Evolutionary conservation across 2,329 filamentous ascomycete species (phyloP).

Genomic region (Zymoseptoria passerinii): DNA sequence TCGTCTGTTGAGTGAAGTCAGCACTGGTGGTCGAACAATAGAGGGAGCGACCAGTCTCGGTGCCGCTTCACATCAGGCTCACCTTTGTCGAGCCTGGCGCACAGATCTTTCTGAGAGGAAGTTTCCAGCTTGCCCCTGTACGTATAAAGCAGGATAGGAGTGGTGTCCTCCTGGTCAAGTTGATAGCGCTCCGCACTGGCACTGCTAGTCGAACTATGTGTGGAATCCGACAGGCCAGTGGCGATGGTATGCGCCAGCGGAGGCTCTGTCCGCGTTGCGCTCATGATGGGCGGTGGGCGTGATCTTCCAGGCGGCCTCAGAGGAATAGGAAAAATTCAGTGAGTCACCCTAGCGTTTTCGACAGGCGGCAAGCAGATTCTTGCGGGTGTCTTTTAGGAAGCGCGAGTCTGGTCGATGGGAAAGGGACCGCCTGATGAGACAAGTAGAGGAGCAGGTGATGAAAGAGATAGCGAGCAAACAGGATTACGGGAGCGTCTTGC

Average conservation of each 20-base stretch:
- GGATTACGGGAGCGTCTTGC: neutral
- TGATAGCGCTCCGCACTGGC: constrained; percentile 33
- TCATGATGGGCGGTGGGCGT: constrained; percentile 14
- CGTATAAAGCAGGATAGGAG: constrained; percentile 39
- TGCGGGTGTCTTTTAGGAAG: constrained; percentile 4
- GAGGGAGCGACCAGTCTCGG: neutral
- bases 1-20: constrained; percentile 28
- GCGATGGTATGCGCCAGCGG: constrained; percentile 14
- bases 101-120: constrained; percentile 39
- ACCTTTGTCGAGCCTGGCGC: constrained; percentile 31
- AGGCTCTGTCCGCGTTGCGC: constrained; percentile 12
- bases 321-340: neutral
- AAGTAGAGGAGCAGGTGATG: constrained; percentile 5
- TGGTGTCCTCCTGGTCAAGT: constrained; percentile 36
- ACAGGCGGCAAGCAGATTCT: neutral
- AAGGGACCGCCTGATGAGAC: constrained; percentile 17
- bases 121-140: constrained; percentile 36
- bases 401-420: constrained; percentile 8
- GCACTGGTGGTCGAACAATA: neutral
- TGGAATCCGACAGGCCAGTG: constrained; percentile 40
- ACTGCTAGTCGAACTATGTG: constrained; percentile 32
- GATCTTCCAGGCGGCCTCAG: constrained; percentile 10
- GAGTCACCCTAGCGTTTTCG: neutral
- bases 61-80: constrained; percentile 4
- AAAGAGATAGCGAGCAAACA: constrained; percentile 1